Evolutionary conservation across 345 rosid species (phyloP).

Genomic region (Linum usitatissimum): DNA sequence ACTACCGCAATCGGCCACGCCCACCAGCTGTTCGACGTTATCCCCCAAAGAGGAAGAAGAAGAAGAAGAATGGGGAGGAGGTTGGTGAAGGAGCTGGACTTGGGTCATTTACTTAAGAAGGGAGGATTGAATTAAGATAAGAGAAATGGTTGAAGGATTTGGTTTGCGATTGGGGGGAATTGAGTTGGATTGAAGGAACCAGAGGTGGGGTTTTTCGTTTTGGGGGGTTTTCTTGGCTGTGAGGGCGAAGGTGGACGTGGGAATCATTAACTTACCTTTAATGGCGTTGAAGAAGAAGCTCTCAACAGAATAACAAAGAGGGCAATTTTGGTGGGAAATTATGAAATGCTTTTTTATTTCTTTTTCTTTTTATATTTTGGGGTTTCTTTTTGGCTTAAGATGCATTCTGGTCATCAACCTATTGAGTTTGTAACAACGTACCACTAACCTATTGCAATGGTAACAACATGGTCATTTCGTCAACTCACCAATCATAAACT

Average conservation of each 20-base stretch:
- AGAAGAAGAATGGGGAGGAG: background rate
- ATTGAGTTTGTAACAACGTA: too few species aligned
- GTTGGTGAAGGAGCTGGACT: background rate
- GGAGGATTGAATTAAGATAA: background rate
- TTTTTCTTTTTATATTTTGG: background rate
- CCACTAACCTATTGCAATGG: too few species aligned
- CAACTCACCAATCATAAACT: too few species aligned
- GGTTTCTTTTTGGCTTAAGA: background rate
- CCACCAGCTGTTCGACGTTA: background rate
- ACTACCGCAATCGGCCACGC: constrained; percentile 24
- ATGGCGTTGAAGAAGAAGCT: background rate
- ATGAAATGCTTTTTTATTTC: background rate
- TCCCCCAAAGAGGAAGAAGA: background rate
- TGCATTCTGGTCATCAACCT: too few species aligned
- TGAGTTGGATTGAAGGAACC: background rate
- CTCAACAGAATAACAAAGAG: background rate
- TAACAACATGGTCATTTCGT: too few species aligned
- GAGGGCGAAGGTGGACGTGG: background rate
- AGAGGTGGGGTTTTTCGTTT: background rate
- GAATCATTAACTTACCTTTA: background rate
- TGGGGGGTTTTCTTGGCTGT: too few species aligned
- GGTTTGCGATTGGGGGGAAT: background rate
- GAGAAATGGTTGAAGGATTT: background rate
- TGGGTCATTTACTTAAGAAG: background rate
- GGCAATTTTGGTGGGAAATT: background rate